These are phyloP conservation scores for Saccharomycopsis microspora DNA, from an alignment of 805 yeast species.

Conservation along the genomic window DNA sequence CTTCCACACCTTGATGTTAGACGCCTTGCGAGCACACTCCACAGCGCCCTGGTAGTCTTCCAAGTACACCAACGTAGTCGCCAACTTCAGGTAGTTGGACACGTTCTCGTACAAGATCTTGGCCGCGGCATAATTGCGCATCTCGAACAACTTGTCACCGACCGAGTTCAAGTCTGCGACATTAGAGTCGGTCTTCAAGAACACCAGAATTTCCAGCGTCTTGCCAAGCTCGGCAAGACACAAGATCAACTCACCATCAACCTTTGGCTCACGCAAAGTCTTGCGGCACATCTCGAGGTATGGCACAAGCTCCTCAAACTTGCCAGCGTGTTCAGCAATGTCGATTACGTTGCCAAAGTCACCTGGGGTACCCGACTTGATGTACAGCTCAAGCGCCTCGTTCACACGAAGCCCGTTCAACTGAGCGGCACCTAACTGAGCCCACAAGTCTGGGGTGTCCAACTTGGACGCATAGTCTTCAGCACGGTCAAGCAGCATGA, in stretches of 20 bases:
- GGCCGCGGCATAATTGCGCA: slow-evolving; percentile 83
- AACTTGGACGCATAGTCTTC: slow-evolving; percentile 85
- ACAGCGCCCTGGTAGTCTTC: slow-evolving; percentile 94
- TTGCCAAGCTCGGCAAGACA: slow-evolving; percentile 74
- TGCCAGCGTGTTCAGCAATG: slow-evolving; percentile 90
- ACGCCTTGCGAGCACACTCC: slow-evolving; percentile 97
- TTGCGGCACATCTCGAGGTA: slow-evolving; percentile 88
- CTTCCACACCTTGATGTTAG: slow-evolving; percentile 90
- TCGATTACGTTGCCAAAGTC: slow-evolving; percentile 89
- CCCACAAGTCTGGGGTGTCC: slow-evolving; percentile 82
- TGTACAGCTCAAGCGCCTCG: slow-evolving; percentile 86
- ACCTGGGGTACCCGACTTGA: slow-evolving; percentile 83
- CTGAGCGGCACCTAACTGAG: slow-evolving; percentile 92
- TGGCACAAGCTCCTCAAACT: slow-evolving; percentile 83
- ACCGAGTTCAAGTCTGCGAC: slow-evolving; percentile 87
- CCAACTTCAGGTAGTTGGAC: slow-evolving; percentile 90
- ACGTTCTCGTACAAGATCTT: slow-evolving; percentile 75
- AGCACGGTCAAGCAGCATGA: slow-evolving; percentile 92
- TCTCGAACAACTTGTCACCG: slow-evolving; percentile 83
- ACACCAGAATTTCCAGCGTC: slow-evolving; percentile 70
- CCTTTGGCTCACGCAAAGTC: slow-evolving; percentile 77
- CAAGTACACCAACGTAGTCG: slow-evolving; percentile 89
- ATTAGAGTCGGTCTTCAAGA: slow-evolving; percentile 67
- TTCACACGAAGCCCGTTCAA: slow-evolving; percentile 84
- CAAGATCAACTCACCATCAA: slow-evolving; percentile 86